Base-by-base conservation (phyloP, 176 grass and related monocot genomes). In the Puccinellia tenuiflora region DNA sequence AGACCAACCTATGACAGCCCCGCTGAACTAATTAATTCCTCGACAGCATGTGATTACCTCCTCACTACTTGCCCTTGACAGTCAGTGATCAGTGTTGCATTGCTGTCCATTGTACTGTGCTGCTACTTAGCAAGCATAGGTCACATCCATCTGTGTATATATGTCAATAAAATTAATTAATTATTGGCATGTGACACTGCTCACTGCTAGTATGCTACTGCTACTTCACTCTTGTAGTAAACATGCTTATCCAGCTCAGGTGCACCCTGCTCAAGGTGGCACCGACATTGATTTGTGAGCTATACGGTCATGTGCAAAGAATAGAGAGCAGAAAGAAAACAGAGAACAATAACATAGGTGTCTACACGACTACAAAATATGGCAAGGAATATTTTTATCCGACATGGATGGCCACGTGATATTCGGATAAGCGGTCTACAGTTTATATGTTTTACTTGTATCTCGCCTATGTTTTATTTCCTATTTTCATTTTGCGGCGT, bases 1-100 rank as follows among this genome's bases (percentile, higher is more conserved):
- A 64, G 61, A 79, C 80, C 86, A 72, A 78, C 79, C 64, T 71
- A 53, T 83, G 57, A 45, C 24, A 79, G 43, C 59, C 73, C 25
- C 38, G 20, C 16, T 22, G 40, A 25, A 51, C 29, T 87, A 88
- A 71, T 31, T 20, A 21, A 43, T 43, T 43, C 42, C 42, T 45
- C 14, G 42, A 45, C 42, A 45, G 17, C 33, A 11, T 42, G 53
- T 78, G 12, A 45, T 45, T n/a, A n/a, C n/a, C n/a, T n/a, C n/a
- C n/a, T n/a, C 65, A 83, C 17, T 76, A 35, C 69, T 46, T 13
- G 6, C 59, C 33, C 48, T 74, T 66, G 68, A 75, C n/a, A n/a
- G 37, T 22, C 39, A 15, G 11, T 77, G 12, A 39, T 82, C 64
- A 83, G 1, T 52, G 26, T n/a, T 48, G 71, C 43, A 56, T 57